These are phyloP conservation scores for Tylopilus balloui DNA, from an alignment of 768 basidiomycete genomes.

Conservation along the genomic window DNA sequence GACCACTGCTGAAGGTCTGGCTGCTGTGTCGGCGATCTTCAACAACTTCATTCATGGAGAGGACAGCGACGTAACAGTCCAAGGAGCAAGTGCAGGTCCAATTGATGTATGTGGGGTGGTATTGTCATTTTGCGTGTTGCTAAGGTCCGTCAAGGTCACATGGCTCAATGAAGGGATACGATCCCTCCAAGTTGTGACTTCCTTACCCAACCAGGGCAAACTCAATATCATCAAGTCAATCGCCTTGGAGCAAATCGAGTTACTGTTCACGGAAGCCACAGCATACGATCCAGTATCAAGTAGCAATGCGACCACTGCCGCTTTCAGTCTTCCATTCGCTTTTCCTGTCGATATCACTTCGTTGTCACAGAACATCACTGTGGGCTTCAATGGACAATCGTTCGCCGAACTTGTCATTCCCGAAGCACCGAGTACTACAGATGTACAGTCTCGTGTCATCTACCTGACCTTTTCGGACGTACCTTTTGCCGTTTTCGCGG, in stretches of 20 bases:
- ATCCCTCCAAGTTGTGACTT: constrained; percentile 51
- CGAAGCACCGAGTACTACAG: constrained; percentile 51
- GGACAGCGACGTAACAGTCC: constrained; percentile 54
- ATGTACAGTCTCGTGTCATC: constrained; percentile 59
- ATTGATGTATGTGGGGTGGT: constrained; percentile 40
- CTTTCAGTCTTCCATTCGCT: constrained; percentile 63
- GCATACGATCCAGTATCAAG: constrained; percentile 56
- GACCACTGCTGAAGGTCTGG: constrained; percentile 45
- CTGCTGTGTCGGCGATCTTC: constrained; percentile 59
- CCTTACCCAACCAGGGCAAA: constrained; percentile 59
- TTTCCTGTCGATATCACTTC: constrained; percentile 67
- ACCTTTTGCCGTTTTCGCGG: constrained; percentile 52
- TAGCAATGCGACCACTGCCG: constrained; percentile 55
- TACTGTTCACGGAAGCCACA: constrained; percentile 54
- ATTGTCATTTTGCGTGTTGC: not conserved
- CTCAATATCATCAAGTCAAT: constrained; percentile 64
- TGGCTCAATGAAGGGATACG: constrained; percentile 75
- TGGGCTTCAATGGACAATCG: constrained; percentile 46
- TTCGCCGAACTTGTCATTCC: constrained; percentile 63
- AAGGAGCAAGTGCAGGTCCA: constrained; percentile 55
- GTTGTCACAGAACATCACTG: constrained; percentile 54
- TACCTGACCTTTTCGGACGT: constrained; percentile 54
- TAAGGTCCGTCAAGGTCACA: constrained; percentile 42
- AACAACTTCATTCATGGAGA: constrained; percentile 68
- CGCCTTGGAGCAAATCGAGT: constrained; percentile 50